phyloP scores from a whole-genome alignment of 177 flowering plant species.

The Tripterygium wilfordii region DNA sequence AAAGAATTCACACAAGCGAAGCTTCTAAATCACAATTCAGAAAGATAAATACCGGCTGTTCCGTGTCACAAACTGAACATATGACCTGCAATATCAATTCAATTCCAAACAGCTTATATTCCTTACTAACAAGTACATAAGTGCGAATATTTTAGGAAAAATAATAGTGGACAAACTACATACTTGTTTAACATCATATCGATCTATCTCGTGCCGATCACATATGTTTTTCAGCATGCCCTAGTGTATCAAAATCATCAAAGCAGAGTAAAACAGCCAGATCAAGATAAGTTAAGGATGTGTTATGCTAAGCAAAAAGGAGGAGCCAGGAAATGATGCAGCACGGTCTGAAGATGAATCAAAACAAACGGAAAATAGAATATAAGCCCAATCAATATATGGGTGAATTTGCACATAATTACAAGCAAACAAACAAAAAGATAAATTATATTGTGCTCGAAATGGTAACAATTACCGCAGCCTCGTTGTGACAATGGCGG shows the following conservation, averaged over 20 bases:
- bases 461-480: constrained; percentile 36
- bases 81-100: constrained; percentile 36
- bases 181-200: constrained; percentile 69
- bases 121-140: not conserved
- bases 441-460: not conserved
- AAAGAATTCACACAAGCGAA: constrained; percentile 1
- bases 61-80: constrained; percentile 89
- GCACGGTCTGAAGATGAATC: too few relatives aligned
- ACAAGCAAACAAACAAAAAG: not conserved
- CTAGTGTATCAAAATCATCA: constrained; percentile 31
- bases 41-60: constrained; percentile 63
- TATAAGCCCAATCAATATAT: too few relatives aligned
- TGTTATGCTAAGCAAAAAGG: too few relatives aligned
- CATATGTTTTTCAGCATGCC: constrained; percentile 29
- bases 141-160: not conserved
- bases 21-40: not conserved
- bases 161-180: too few relatives aligned
- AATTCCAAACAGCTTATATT: too few relatives aligned
- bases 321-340: too few relatives aligned
- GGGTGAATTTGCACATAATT: constrained; percentile 1
- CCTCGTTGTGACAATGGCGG: constrained; percentile 95
- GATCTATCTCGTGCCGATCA: constrained; percentile 62
- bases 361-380: too few relatives aligned
- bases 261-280: constrained; percentile 1
- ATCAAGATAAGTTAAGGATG: too few relatives aligned